Conservation (phyloP, 139 green algal species). For the Astrephomene gubernaculifera region DNA sequence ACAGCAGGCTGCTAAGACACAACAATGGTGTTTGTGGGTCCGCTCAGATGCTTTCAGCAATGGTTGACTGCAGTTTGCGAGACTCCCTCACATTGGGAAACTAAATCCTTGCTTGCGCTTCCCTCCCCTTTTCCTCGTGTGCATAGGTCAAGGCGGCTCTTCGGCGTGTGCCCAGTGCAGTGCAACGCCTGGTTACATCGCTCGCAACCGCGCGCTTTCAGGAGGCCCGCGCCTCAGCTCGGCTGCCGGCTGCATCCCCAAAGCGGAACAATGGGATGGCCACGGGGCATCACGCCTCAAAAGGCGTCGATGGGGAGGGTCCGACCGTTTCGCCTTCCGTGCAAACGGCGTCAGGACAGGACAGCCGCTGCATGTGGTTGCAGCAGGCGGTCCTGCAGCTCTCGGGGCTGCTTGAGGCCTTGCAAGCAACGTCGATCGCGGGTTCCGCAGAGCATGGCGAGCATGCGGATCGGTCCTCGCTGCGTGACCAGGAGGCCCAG, state of each 20-base stretch:
- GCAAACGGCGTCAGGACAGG: no score
- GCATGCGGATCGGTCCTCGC: no score
- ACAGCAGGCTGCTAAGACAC: not conserved
- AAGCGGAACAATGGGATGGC: not conserved
- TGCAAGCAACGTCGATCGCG: constrained; percentile 11
- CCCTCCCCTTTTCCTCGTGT: no score
- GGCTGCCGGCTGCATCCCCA: not conserved
- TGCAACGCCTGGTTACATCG: constrained; percentile 19
- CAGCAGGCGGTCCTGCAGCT: constrained; percentile 13
- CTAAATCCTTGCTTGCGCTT: no score
- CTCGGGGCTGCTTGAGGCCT: not conserved
- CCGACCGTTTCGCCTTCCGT: no score
- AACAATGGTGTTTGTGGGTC: no score
- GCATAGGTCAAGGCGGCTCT: constrained; percentile 52
- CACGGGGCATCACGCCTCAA: no score
- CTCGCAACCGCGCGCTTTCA: constrained; percentile 25
- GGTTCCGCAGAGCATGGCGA: no score
- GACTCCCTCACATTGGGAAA: no score
- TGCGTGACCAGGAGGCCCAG: no score
- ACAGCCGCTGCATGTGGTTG: not conserved
- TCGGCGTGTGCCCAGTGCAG: constrained; percentile 39
- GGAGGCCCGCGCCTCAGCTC: not conserved
- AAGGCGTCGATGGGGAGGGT: not conserved
- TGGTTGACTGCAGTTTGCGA: no score
- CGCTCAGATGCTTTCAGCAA: no score